Percentiles rank a stretch among this genome's conserved stretches.
phyloP scores from a whole-genome alignment of 495 filamentous ascomycete genomes.

The Aspergillus steynii region DNA sequence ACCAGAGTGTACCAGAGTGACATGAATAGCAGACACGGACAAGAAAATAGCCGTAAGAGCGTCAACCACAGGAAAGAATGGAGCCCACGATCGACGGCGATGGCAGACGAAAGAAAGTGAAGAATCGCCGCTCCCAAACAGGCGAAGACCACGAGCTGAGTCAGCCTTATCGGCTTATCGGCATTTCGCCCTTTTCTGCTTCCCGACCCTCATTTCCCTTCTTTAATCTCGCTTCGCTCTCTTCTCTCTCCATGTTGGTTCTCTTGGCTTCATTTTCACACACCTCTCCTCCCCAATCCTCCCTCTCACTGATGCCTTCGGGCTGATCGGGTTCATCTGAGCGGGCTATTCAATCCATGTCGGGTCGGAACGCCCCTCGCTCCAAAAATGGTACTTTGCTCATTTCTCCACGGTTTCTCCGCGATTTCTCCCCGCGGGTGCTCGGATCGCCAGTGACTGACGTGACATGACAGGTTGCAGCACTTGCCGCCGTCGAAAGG shows the following conservation, averaged over 20 bases:
- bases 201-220: background rate
- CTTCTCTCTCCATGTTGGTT: background rate
- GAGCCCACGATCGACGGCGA: no score
- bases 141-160: no score
- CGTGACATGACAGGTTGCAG: constrained; percentile 37
- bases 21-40: no score
- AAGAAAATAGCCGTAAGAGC: no score
- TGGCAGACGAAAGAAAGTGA: no score
- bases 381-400: constrained; percentile 42
- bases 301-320: constrained; percentile 18
- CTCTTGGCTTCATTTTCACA: constrained; percentile 1
- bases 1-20: no score
- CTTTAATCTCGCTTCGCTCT: background rate
- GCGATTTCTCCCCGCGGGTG: background rate
- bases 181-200: background rate
- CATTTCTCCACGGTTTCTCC: background rate
- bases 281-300: background rate
- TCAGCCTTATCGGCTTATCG: background rate
- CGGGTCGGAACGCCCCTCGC: constrained; percentile 46
- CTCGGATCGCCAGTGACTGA: background rate
- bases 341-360: constrained; percentile 35
- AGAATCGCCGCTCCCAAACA: no score
- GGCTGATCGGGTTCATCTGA: constrained; percentile 12
- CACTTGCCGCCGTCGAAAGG: constrained; percentile 56
- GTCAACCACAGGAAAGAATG: no score